These are phyloP conservation scores for Trichoderma sp. DNA, from an alignment of 2,329 filamentous ascomycete genomes.

Conservation along the genomic window DNA sequence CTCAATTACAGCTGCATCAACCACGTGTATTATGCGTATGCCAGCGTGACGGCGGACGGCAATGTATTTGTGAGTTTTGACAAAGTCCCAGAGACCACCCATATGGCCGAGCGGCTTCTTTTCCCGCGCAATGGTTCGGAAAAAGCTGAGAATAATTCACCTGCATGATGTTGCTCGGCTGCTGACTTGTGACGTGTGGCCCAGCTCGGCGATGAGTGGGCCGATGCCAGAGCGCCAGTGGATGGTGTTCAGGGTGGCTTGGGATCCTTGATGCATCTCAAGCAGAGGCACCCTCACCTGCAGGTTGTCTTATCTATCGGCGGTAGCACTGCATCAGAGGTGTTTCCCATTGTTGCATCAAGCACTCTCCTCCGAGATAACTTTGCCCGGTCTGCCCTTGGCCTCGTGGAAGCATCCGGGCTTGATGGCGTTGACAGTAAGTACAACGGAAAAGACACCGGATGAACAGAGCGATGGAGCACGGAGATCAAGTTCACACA, in stretches of 20 bases:
- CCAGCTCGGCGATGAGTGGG: slow-evolving; percentile 78
- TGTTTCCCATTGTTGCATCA: slow-evolving; percentile 68
- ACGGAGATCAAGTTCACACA: background rate
- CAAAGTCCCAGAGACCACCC: slow-evolving; percentile 8
- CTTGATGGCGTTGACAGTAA: slow-evolving; percentile 67
- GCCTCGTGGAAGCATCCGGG: slow-evolving; percentile 68
- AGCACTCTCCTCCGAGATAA: slow-evolving; percentile 62
- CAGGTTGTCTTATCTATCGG: slow-evolving; percentile 78
- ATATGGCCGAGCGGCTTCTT: slow-evolving; percentile 16
- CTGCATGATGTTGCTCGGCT: slow-evolving; percentile 18
- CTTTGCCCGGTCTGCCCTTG: slow-evolving; percentile 68
- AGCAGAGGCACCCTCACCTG: slow-evolving; percentile 68
- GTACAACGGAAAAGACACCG: slow-evolving; percentile 26
- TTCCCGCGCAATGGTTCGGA: slow-evolving; percentile 1
- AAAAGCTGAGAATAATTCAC: slow-evolving; percentile 14
- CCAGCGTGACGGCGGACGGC: slow-evolving; percentile 70
- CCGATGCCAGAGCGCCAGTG: slow-evolving; percentile 70
- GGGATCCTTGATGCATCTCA: slow-evolving; percentile 71
- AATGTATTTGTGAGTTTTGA: slow-evolving; percentile 67
- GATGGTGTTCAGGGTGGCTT: slow-evolving; percentile 72
- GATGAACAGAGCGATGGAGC: background rate
- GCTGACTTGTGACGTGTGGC: slow-evolving; percentile 32
- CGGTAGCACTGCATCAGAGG: slow-evolving; percentile 64
- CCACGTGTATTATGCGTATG: slow-evolving; percentile 82
- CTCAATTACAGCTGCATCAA: slow-evolving; percentile 76